A percentile compares a stretch with the other conserved stretches of the same genome.
phyloP scores from a whole-genome alignment of 169 alveolate genomes.

The Plasmodium malariae region DNA sequence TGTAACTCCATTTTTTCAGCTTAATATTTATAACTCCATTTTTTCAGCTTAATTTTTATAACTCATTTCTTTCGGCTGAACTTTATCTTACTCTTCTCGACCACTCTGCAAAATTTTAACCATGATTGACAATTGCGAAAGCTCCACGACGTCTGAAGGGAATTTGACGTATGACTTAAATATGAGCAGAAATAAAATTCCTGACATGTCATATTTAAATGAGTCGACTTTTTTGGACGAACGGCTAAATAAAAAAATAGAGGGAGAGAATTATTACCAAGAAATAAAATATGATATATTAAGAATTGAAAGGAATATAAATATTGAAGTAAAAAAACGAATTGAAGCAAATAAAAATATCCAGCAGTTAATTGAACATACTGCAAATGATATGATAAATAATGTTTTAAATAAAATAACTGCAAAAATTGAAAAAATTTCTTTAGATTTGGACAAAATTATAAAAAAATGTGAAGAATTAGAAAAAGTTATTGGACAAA shows the following conservation, averaged over 20 bases:
- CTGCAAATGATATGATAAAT: conserved; percentile 72
- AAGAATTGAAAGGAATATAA: conserved; percentile 69
- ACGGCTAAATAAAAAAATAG: conserved; percentile 8
- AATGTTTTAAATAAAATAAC: conserved; percentile 70
- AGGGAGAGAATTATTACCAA: conserved; percentile 31
- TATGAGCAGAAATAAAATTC: conserved; percentile 1
- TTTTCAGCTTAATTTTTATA: too few species aligned
- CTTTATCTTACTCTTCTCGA: background rate
- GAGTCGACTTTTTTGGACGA: conserved; percentile 39
- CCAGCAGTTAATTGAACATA: conserved; percentile 46
- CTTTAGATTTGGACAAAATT: conserved; percentile 41
- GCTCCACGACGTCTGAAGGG: conserved; percentile 26
- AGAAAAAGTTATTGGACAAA: conserved; percentile 33
- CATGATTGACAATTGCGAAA: conserved; percentile 19
- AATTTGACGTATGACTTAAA: background rate
- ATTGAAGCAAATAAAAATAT: conserved; percentile 67
- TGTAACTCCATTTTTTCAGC: too few species aligned
- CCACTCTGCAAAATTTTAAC: background rate
- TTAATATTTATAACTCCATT: too few species aligned
- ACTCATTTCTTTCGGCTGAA: background rate
- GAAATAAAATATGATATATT: conserved; percentile 51
- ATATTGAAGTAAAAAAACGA: conserved; percentile 63
- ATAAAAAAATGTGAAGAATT: conserved; percentile 54
- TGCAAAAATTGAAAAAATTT: conserved; percentile 57
- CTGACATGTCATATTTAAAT: conserved; percentile 10